phyloP scores from a whole-genome alignment of 768 basidiomycete species.

The Pleurotus tuber-regium region DNA sequence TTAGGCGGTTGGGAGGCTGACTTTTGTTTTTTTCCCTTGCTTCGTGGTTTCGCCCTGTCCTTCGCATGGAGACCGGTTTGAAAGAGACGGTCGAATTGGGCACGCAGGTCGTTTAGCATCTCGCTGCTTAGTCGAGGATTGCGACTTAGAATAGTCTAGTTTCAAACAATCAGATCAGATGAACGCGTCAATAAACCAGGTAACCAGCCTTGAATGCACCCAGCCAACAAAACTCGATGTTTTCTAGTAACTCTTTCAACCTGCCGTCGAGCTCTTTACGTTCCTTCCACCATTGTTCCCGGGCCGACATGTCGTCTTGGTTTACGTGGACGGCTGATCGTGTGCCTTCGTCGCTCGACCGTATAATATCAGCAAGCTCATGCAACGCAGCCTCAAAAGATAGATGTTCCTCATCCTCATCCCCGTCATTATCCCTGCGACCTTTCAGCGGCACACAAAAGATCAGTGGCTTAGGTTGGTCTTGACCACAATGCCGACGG shows the following conservation, averaged over 20 bases:
- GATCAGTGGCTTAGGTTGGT: slow-evolving; percentile 55
- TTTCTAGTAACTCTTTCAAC: slow-evolving; percentile 70
- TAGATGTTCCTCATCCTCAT: slow-evolving; percentile 66
- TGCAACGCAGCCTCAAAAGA: slow-evolving; percentile 69
- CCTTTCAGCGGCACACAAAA: slow-evolving; percentile 90
- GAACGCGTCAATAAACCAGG: background rate
- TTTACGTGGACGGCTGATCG: slow-evolving; percentile 71
- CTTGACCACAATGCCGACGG: slow-evolving; percentile 59
- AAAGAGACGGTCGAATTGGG: slow-evolving; percentile 74
- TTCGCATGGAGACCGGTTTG: slow-evolving; percentile 56
- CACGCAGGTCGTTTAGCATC: slow-evolving; percentile 54
- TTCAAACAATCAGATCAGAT: slow-evolving; percentile 5
- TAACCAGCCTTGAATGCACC: slow-evolving; percentile 89
- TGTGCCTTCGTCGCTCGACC: slow-evolving; percentile 73
- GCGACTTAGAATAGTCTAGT: slow-evolving; percentile 62
- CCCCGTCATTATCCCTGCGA: slow-evolving; percentile 67
- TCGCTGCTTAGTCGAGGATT: slow-evolving; percentile 40
- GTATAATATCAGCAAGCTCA: slow-evolving; percentile 80
- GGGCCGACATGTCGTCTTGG: slow-evolving; percentile 59
- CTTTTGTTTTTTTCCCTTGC: slow-evolving; percentile 33
- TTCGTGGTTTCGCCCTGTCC: slow-evolving; percentile 44
- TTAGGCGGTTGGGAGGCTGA: slow-evolving; percentile 30
- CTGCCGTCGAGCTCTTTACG: slow-evolving; percentile 74
- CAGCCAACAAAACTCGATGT: slow-evolving; percentile 95
- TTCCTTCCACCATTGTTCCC: slow-evolving; percentile 84